Evolutionary conservation across 2,329 filamentous ascomycete species (phyloP), one percentile per base, ranked within the genome.

Genomic region (Xylaria multiplex): DNA sequence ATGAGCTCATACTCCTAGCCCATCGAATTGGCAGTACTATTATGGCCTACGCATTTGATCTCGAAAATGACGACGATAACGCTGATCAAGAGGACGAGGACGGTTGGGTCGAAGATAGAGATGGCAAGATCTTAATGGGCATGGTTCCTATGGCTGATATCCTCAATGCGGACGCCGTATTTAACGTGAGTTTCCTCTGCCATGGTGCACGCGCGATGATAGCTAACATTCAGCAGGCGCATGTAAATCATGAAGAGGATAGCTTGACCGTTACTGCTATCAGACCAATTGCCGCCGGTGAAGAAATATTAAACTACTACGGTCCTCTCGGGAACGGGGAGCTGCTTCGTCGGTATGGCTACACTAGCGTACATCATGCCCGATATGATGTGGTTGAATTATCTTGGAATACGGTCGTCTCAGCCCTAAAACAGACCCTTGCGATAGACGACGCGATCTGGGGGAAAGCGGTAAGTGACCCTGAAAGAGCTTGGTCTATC

Each of bases 131-230:
- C 0, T 80, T 85, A 76, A 92, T 97, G 79, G 93, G 91, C 59
- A 96, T 97, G 92, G 91, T 97, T 0, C 93, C 93, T 1, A 86
- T 97, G 82, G 93, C 93, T 1, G 94, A 97, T 76, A 90, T 97
- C 74, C 84, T 97, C 37, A 97, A 97, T 73, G 93, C 93, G 0
- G 92, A 97, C 76, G 93, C 91, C 4, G 89, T 93, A 70, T 96
- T 96, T 78, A 97, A 97, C 71, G 91, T 91, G 72, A 72, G 84
- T 77, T 42, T 43, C 30, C 49, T 49, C 24, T 9, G 6, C 6
- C 6, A 27, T 1, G 35, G 8, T 9, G n/a, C n/a, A 7, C 16
- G 13, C 7, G 13, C 7, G 22, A 1, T 16, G n/a, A 53, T 27
- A 6, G 50, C 64, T 69, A 55, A 71, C 22, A 19, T 24, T 49